Conservation (phyloP, 2,329 filamentous ascomycete species). For the Gliomastix tumulicola region DNA sequence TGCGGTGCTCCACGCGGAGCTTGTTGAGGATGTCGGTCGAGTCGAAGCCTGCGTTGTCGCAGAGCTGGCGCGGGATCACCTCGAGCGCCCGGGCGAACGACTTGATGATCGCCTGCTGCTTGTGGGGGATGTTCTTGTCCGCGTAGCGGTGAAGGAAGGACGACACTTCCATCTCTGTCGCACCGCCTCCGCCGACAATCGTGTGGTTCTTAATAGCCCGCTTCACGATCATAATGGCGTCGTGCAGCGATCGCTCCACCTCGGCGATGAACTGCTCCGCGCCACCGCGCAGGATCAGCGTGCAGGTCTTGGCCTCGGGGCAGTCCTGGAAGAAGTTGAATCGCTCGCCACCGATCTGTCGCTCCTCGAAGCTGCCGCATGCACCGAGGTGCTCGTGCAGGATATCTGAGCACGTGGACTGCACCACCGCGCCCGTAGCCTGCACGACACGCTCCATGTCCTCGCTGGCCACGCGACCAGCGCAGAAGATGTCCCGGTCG, state of each 20-base stretch:
- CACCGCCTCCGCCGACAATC: constrained; percentile 93
- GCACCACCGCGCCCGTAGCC: constrained; percentile 84
- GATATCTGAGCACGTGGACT: constrained; percentile 97
- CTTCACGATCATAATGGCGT: constrained; percentile 99
- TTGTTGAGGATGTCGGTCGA: constrained; percentile 97
- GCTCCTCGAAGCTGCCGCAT: constrained; percentile 87
- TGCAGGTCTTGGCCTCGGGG: constrained; percentile 93
- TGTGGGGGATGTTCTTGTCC: constrained; percentile 85
- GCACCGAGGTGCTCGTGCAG: constrained; percentile 81
- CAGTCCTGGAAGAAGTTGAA: constrained; percentile 99
- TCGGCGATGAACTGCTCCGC: constrained; percentile 99
- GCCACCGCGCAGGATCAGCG: constrained; percentile 86
- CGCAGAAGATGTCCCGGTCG: constrained; percentile 97
- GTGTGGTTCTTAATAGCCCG: constrained; percentile 90
- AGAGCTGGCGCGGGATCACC: constrained; percentile 92
- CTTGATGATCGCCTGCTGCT: constrained; percentile 97
- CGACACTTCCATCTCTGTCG: constrained; percentile 93
- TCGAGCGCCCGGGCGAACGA: constrained; percentile 96
- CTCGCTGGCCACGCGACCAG: constrained; percentile 81
- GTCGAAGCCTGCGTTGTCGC: constrained; percentile 97
- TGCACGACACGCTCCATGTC: constrained; percentile 96
- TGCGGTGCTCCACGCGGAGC: constrained; percentile 90
- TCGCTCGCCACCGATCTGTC: constrained; percentile 92
- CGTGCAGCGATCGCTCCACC: constrained; percentile 94
- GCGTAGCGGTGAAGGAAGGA: constrained; percentile 89